Evolutionary conservation across 1,284 basidiomycete genomes (phyloP).

Genomic region (Rhodofomes roseus): DNA sequence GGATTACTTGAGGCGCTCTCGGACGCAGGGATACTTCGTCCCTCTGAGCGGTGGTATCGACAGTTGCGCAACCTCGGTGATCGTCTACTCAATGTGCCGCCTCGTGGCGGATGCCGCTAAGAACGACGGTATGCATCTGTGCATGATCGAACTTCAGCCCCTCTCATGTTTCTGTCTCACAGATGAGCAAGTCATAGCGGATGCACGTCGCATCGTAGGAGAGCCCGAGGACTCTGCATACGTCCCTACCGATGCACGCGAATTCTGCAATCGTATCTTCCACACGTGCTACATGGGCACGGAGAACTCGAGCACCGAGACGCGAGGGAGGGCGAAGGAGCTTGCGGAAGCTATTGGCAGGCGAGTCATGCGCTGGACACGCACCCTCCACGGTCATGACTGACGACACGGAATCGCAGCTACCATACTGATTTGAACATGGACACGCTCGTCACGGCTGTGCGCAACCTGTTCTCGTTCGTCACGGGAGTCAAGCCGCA

Average conservation of each 20-base stretch:
- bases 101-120: conserved; percentile 77
- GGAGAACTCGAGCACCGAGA: conserved; percentile 89
- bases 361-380: conserved; percentile 35
- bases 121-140: conserved; percentile 55
- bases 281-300: conserved; percentile 99
- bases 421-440: conserved; percentile 97
- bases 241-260: conserved; percentile 80
- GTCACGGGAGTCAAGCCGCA: conserved; percentile 83
- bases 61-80: conserved; percentile 93
- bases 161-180: not conserved
- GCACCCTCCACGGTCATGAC: no score
- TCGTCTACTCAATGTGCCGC: conserved; percentile 95
- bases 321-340: conserved; percentile 81
- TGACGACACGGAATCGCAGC: conserved; percentile 35
- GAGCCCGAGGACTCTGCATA: conserved; percentile 81
- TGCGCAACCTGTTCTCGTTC: conserved; percentile 79
- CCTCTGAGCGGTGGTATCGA: conserved; percentile 98
- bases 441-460: conserved; percentile 86
- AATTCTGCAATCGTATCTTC: conserved; percentile 87
- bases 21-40: conserved; percentile 94
- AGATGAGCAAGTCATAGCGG: conserved; percentile 87
- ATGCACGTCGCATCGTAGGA: conserved; percentile 87
- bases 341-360: conserved; percentile 88
- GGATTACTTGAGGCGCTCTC: conserved; percentile 95
- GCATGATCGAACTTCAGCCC: no score